Conservation (phyloP, 352 stramenopile species). For the Pythium phragmiticola region DNA sequence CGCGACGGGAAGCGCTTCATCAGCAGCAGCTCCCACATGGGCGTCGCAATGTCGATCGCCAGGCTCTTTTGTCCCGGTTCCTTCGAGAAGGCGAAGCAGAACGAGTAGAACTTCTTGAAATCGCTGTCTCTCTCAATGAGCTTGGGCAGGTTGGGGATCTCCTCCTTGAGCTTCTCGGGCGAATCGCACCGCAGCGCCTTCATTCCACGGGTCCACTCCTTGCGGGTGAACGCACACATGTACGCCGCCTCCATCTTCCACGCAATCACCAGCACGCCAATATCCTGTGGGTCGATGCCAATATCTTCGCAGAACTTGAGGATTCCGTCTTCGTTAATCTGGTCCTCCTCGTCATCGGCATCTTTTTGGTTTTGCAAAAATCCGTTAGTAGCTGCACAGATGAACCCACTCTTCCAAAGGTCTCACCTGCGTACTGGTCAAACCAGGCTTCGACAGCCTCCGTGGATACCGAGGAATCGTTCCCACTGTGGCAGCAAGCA, state of each 20-base stretch:
- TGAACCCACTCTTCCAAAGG: not conserved
- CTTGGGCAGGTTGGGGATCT: constrained; percentile 56
- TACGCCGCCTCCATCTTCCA: constrained; percentile 87
- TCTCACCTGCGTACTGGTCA: constrained; percentile 36
- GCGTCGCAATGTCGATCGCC: constrained; percentile 78
- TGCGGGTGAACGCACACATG: constrained; percentile 85
- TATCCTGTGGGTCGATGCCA: constrained; percentile 40
- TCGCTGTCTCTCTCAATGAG: constrained; percentile 46
- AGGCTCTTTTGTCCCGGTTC: constrained; percentile 87
- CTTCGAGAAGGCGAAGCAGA: constrained; percentile 88
- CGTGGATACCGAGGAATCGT: constrained; percentile 25
- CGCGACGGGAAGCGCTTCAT: constrained; percentile 60
- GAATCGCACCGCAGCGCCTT: constrained; percentile 75
- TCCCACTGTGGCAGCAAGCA: constrained; percentile 1
- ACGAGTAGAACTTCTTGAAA: constrained; percentile 88
- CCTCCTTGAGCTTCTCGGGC: constrained; percentile 49
- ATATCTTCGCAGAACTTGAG: constrained; percentile 49
- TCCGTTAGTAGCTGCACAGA: not conserved
- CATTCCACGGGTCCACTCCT: constrained; percentile 84
- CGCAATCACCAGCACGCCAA: constrained; percentile 80
- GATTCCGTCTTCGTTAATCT: constrained; percentile 48
- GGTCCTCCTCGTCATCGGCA: constrained; percentile 38
- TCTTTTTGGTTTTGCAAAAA: constrained; percentile 1
- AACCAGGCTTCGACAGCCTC: constrained; percentile 41
- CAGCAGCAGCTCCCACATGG: constrained; percentile 87